Conservation (phyloP, 2,329 filamentous ascomycete genomes). For the Endothia cerciana region DNA sequence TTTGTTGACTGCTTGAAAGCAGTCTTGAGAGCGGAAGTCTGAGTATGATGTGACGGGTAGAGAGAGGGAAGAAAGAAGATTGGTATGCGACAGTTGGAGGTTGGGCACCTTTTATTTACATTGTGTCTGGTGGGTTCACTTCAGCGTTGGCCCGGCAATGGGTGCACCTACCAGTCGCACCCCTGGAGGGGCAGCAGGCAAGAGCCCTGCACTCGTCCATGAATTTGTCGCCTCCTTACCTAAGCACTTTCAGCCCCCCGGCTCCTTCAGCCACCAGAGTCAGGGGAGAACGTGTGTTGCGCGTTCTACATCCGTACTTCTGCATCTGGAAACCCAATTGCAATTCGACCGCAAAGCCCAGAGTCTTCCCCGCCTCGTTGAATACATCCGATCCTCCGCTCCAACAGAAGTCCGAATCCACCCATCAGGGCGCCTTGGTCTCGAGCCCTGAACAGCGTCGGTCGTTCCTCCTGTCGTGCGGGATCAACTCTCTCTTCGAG, state of each 20-base stretch:
- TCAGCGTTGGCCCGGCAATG: slow-evolving; percentile 1
- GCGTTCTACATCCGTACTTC: slow-evolving; percentile 4
- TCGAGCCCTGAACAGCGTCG: background rate
- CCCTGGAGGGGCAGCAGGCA: background rate
- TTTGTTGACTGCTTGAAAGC: slow-evolving; percentile 6
- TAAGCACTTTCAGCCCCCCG: slow-evolving; percentile 24
- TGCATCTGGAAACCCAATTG: background rate
- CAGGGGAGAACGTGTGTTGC: slow-evolving; percentile 17
- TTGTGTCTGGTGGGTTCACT: background rate
- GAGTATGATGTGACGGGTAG: slow-evolving; percentile 23
- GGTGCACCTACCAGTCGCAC: background rate
- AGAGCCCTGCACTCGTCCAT: background rate
- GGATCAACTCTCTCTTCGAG: slow-evolving; percentile 8
- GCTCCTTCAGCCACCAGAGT: slow-evolving; percentile 19
- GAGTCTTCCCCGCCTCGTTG: background rate
- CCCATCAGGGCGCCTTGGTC: background rate
- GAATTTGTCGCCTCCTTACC: slow-evolving; percentile 17
- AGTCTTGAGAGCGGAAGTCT: background rate
- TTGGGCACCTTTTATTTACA: slow-evolving; percentile 12
- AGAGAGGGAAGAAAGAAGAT: slow-evolving; percentile 17
- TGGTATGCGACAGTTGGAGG: background rate
- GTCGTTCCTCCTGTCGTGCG: background rate
- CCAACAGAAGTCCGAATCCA: background rate
- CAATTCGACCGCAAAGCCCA: slow-evolving; percentile 1
- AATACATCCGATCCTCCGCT: background rate